Evolutionary conservation across 768 basidiomycete species (phyloP).

Genomic region (Mycena haematopus): DNA sequence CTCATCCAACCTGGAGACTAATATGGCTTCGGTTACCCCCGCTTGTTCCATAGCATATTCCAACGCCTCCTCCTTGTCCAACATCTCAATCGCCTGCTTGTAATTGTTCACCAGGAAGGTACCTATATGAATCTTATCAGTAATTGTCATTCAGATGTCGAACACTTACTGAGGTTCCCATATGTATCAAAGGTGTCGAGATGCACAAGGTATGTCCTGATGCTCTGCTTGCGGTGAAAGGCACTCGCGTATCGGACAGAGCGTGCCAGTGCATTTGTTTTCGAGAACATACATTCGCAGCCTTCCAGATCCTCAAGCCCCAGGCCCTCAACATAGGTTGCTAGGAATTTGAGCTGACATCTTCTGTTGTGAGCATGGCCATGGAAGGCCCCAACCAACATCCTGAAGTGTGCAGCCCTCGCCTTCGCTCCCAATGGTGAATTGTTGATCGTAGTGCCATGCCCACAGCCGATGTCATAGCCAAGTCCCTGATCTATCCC

Average conservation of each 20-base stretch:
- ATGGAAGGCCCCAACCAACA: slow-evolving; percentile 13
- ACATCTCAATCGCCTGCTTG: neutral
- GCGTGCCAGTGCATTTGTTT: slow-evolving; percentile 19
- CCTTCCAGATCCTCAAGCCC: slow-evolving; percentile 27
- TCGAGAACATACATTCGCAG: slow-evolving; percentile 22
- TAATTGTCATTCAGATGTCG: too few species aligned
- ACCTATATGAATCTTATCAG: neutral
- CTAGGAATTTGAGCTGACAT: slow-evolving; percentile 26
- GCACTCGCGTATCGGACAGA: neutral
- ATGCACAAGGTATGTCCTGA: neutral
- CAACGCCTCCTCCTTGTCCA: neutral
- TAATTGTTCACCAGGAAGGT: slow-evolving; percentile 21
- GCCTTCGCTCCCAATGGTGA: slow-evolving; percentile 13
- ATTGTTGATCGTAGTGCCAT: slow-evolving; percentile 18
- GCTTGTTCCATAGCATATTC: neutral
- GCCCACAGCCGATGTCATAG: slow-evolving; percentile 30
- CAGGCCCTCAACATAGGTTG: slow-evolving; percentile 20
- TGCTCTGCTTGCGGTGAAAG: slow-evolving; percentile 26
- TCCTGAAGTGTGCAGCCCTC: neutral
- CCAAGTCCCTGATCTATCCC: slow-evolving; percentile 3
- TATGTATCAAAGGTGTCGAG: neutral
- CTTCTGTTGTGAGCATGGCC: slow-evolving; percentile 17
- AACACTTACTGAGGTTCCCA: neutral
- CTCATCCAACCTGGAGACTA: slow-evolving; percentile 20
- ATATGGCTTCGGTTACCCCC: neutral